Evolutionary conservation across 129 eudicot species (phyloP).

Genomic region (Heracleum sosnowskyi): DNA sequence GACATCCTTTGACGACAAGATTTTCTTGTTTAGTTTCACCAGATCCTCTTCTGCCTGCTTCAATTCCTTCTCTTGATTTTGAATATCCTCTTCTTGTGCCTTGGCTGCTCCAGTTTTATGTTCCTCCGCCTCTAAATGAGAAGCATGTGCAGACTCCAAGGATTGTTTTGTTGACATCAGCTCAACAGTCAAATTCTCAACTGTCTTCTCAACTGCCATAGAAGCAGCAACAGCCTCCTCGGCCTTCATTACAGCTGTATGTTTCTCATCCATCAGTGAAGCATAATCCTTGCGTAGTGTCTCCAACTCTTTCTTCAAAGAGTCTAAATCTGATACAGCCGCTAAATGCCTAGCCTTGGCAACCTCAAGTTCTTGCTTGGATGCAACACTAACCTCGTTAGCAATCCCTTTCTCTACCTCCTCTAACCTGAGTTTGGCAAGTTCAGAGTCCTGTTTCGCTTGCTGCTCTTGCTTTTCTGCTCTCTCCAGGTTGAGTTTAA

Average conservation of each 20-base stretch:
- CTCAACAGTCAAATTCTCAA: conserved; percentile 74
- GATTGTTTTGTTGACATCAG: conserved; percentile 67
- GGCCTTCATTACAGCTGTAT: conserved; percentile 50
- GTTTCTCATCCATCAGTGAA: conserved; percentile 45
- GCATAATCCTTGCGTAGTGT: conserved; percentile 46
- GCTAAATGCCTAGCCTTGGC: conserved; percentile 63
- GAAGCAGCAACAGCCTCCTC: conserved; percentile 50
- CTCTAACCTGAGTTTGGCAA: conserved; percentile 69
- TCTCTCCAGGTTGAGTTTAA: conserved; percentile 81
- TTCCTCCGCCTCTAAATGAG: conserved; percentile 93
- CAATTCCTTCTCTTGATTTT: conserved; percentile 65
- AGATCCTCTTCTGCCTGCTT: conserved; percentile 71
- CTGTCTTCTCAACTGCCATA: conserved; percentile 71
- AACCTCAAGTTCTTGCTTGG: conserved; percentile 80
- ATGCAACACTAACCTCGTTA: conserved; percentile 74
- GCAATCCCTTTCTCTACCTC: conserved; percentile 92
- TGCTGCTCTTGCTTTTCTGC: conserved; percentile 79
- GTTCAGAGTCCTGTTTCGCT: conserved; percentile 90
- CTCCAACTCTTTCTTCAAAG: conserved; percentile 54
- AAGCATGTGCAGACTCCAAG: conserved; percentile 79
- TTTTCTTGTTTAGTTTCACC: conserved; percentile 40
- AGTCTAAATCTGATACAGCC: conserved; percentile 52
- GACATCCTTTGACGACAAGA: conserved; percentile 36
- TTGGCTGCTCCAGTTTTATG: conserved; percentile 60
- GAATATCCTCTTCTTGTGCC: conserved; percentile 66